Percentiles rank a stretch among this genome's conserved stretches.
These are phyloP conservation scores for Massariosphaeria phaeospora DNA, from an alignment of 495 filamentous ascomycete genomes.

Conservation along the genomic window DNA sequence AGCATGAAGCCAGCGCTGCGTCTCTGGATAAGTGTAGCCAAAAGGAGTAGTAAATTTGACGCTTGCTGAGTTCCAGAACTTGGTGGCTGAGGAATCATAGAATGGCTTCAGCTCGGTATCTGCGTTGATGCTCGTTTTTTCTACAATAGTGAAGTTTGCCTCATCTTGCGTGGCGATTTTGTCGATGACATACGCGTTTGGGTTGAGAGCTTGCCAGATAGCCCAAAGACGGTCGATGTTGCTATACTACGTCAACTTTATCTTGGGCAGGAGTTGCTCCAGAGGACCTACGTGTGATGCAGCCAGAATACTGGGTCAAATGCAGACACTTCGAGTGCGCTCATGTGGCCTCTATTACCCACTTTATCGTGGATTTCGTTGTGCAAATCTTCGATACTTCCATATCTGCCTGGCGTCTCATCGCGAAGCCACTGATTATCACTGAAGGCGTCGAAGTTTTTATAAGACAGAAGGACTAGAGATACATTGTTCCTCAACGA, in stretches of 20 bases:
- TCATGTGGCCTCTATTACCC: conserved; percentile 22
- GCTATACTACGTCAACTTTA: conserved; percentile 7
- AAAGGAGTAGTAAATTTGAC: conserved; percentile 12
- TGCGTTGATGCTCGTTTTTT: not conserved
- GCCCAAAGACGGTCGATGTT: conserved; percentile 26
- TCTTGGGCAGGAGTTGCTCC: too few relatives aligned
- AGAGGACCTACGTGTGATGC: conserved; percentile 17
- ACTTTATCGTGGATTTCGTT: conserved; percentile 22
- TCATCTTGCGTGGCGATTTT: conserved; percentile 1
- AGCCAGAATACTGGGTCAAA: conserved; percentile 31
- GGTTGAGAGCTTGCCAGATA: conserved; percentile 25
- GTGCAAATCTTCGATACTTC: conserved; percentile 18
- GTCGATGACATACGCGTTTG: conserved; percentile 9
- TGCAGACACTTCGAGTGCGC: conserved; percentile 13
- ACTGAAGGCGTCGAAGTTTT: conserved; percentile 18
- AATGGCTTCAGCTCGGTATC: conserved; percentile 13
- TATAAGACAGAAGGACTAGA: conserved; percentile 18
- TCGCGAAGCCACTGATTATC: conserved; percentile 11
- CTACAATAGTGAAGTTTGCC: conserved; percentile 10
- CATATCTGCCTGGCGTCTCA: conserved; percentile 3
- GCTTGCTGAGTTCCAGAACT: conserved; percentile 16
- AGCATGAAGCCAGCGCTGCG: conserved; percentile 10
- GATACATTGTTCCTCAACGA: conserved; percentile 22
- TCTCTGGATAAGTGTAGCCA: conserved; percentile 25
- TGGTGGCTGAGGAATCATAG: conserved; percentile 6